Base-by-base conservation (phyloP, 345 rosid species). In the Sonneratia caseolaris region DNA sequence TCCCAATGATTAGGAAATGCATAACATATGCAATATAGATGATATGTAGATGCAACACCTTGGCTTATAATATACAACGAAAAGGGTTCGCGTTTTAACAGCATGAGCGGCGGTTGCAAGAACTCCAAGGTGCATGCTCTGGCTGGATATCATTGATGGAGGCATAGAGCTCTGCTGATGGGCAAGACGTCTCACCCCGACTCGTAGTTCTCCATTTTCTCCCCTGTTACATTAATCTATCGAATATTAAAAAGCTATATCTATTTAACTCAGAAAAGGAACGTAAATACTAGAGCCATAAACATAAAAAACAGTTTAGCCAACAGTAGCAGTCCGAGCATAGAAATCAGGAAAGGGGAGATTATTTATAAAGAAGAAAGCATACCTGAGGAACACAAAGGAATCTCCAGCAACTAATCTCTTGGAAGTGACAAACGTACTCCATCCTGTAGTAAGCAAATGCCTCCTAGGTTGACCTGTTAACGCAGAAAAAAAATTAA, bases 401-500 rank as follows among this genome's bases (percentile, higher is more conserved):
- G 93, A 82, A 83, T 91, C 98, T 38, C 97, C 92, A 8, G 96
- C 95, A 59, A 84, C 92, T 73, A 94, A 80, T 85, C 86, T 86
- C 83, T 94, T 94, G 19, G 97, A 88, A 71, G 96, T 82, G 61
- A 94, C 96, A 79, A 91, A 94, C 14, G 92, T 87, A 91, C 45
- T 42, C 45, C 45, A 42, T 42, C 45, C 45, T 42, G 45, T 42
- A 5, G 45, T 42, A 4, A 42, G 87, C 75, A 91, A 81, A 81
- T 94, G 98, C 80, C 98, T 88, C 75, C 93, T 82, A n/a, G 98
- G 98, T 76, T 88, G 95, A 71, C 98, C 98, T 94, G 76, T 80
- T 79, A 59, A 75, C 53, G 12, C 53, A 55, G 38, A 51, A 48
- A 37, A 36, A 68, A 49, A 47, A 42, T 4, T 9, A 42, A 42